Evolutionary conservation across 805 yeast species (phyloP).

Genomic region (Yarrowia divulgata): DNA sequence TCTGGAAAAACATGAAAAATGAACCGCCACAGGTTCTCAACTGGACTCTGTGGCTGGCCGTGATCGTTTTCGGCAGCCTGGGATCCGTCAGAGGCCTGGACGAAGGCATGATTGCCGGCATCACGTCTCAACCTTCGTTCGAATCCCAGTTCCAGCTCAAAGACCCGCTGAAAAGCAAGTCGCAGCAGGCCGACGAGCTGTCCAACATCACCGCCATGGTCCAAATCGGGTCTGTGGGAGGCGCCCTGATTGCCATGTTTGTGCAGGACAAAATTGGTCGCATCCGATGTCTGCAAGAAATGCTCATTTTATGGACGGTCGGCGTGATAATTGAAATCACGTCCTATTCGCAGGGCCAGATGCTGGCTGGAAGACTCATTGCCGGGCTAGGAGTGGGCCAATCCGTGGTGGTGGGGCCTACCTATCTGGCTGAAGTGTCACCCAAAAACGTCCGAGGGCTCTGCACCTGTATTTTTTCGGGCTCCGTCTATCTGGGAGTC

Average conservation of each 20-base stretch:
- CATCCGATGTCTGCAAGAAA: conserved; percentile 2
- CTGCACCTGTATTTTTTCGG: not conserved
- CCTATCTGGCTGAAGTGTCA: conserved; percentile 2
- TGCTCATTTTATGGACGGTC: not conserved
- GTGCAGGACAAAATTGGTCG: conserved; percentile 3
- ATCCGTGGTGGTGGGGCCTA: not conserved
- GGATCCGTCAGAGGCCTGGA: conserved; percentile 5
- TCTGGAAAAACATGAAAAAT: conserved; percentile 15
- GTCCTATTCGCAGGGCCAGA: not conserved
- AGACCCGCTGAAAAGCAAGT: not conserved
- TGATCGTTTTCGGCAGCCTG: conserved; percentile 4
- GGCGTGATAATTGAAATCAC: not conserved
- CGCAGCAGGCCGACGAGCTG: not conserved
- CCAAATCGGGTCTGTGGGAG: not conserved
- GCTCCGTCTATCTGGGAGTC: conserved; percentile 6
- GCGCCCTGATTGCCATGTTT: not conserved
- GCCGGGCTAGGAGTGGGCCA: conserved; percentile 2
- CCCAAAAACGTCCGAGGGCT: not conserved
- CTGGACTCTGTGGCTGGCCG: conserved; percentile 8
- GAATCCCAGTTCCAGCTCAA: not conserved
- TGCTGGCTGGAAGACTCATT: conserved; percentile 5
- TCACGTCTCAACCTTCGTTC: not conserved
- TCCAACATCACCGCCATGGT: conserved; percentile 14
- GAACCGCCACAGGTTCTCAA: conserved; percentile 13
- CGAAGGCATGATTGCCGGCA: conserved; percentile 2